Evolutionary conservation across 257 asterid genomes (phyloP).

Genomic region (Penstemon davidsonii): DNA sequence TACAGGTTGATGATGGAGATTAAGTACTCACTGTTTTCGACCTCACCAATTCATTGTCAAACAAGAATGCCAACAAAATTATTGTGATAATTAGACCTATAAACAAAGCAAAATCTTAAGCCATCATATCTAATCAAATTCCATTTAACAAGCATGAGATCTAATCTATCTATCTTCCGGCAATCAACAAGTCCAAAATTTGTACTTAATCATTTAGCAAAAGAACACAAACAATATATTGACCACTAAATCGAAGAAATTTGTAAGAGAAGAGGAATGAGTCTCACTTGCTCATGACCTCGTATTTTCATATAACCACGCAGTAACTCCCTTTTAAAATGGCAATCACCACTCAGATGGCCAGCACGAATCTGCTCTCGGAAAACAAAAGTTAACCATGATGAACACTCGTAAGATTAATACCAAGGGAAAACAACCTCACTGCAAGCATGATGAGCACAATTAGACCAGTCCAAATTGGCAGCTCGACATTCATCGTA

Average conservation of each 20-base stretch:
- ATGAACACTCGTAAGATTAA: not conserved
- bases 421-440: conserved; percentile 49
- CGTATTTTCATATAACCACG: conserved; percentile 67
- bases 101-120: not conserved
- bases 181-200: too few relatives aligned
- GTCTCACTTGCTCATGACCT: conserved; percentile 79
- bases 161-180: too few relatives aligned
- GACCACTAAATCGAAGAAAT: not conserved
- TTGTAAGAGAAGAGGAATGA: not conserved
- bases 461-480: conserved; percentile 75
- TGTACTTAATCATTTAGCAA: too few relatives aligned
- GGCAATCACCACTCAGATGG: conserved; percentile 97
- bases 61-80: not conserved
- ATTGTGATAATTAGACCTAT: not conserved
- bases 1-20: not conserved
- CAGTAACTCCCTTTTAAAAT: conserved; percentile 76
- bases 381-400: conserved; percentile 6
- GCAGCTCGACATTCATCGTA: conserved; percentile 88
- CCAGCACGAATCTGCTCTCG: conserved; percentile 72
- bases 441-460: conserved; percentile 92
- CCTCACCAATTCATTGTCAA: not conserved
- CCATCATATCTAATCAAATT: not conserved
- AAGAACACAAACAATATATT: too few relatives aligned
- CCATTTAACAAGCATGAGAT: not conserved
- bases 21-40: not conserved